Evolutionary conservation across 1,284 basidiomycete genomes (phyloP), one percentile per base, ranked within the genome.

Genomic region (Exobasidium cylindrosporum): DNA sequence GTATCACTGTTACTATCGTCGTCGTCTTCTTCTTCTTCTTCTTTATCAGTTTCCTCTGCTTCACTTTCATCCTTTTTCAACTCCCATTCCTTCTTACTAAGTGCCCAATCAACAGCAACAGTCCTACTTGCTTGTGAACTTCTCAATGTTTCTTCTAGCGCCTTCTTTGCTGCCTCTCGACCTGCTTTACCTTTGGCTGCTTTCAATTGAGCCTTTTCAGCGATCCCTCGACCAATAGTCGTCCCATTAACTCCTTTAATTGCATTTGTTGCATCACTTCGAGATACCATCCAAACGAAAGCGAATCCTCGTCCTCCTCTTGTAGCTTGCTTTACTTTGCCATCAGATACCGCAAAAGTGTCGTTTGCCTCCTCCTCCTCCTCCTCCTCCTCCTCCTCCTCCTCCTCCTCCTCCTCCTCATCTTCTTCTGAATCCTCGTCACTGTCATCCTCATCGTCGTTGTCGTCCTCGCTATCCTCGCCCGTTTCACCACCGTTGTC

Each of bases 91-190:
- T 91, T 89, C 82, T 97, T 96, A 78, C 91, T 91, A 74, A 97
- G 81, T 4, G 93, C 93, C 92, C 93, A 97, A 82, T 97, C 94
- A 35, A 98, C 95, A 4, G 93, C 92, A 26, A 97, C 90, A 17
- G 87, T 83, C 54, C 93, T 83, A 69, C 86, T 88, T 26, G 76
- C 70, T 32, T 76, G 74, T 0, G 77, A 72, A 17, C 46, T 13
- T 11, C 62, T 62, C 14, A 66, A 66, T 1, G 72, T 73, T 11
- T 49, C 57, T 31, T 73, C 68, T 6, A 77, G 63, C 1, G 67
- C 67, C 14, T 87, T 81, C 83, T 85, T 74, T 81, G 82, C 70
- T 84, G 82, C 77, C 86, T 89, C 82, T 87, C 76, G 65, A 17
- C 71, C 90, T 78, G 84, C 86, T 80, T 89, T 89, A 74, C 90